Base-by-base conservation (phyloP, 805 yeast species). In the Lipomyces sp. region DNA sequence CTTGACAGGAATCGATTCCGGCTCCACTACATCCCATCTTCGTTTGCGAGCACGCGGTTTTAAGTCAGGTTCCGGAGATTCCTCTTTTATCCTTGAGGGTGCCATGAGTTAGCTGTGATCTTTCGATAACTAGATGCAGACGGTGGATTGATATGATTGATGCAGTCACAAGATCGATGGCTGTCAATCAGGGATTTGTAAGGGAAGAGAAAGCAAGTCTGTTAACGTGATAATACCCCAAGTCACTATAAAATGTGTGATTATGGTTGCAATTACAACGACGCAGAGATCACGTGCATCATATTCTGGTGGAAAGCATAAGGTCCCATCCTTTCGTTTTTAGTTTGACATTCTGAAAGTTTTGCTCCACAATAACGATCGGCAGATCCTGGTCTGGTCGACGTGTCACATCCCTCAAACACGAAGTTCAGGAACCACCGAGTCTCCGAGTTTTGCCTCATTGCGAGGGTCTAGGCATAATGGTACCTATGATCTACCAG, bases 11-110 rank as follows among this genome's bases (percentile, higher is more conserved):
- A 39, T 32, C 8, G 61, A 61, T 6, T 64, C 69, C 15, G 66
- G 67, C 13, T 60, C 69, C 1, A 64, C 71, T 3, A 71, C 73
- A 59, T 74, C 80, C 79, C 77, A 73, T 63, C 78, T 63, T 53
- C 78, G 74, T 61, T 65, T 75, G n/a, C 75, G 70, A 6, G 65
- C 68, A 13, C 64, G 69, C 3, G 67, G 67, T 18, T 51, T 51
- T 15, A 51, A 32, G 6, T 59, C 63, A 4, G 8, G 34, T 6
- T 62, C 60, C 13, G 37, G 33, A 18, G 54, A 58, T 34, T 58
- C 61, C 10, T 45, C 39, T 24, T 58, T 58, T 18, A 58, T 8
- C 54, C 48, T 24, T 35, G 59, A 34, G 8, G 59, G 59, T 6
- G 48, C 30, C 59, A 57, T 57, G 10, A 30, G 1, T n/a, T 1